Percentiles rank a stretch among this genome's conserved stretches.
Evolutionary conservation across 2,329 filamentous ascomycete genomes (phyloP).

Genomic region (Pyrenophora seminiperda): DNA sequence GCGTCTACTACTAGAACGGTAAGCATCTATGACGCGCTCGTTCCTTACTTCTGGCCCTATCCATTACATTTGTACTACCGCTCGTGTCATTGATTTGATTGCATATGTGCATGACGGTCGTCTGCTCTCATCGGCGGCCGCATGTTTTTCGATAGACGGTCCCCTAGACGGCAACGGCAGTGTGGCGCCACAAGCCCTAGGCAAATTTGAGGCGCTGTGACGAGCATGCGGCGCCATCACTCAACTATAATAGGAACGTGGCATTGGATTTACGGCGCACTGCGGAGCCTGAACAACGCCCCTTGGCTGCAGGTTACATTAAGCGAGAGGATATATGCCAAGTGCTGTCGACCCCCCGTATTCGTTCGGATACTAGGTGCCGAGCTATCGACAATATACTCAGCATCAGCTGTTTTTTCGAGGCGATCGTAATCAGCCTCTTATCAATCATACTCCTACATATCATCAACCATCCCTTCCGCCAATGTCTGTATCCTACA

Average conservation of each 20-base stretch:
- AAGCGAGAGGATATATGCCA: conserved; percentile 13
- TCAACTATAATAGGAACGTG: conserved; percentile 20
- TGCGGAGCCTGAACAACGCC: conserved; percentile 15
- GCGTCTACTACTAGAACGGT: conserved; percentile 11
- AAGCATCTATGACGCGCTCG: conserved; percentile 33
- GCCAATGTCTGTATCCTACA: no score
- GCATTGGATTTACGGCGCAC: conserved; percentile 20
- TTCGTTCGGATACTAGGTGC: conserved; percentile 13
- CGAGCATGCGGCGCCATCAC: conserved; percentile 15
- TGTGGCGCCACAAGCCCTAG: background rate
- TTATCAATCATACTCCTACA: background rate
- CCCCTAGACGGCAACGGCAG: background rate
- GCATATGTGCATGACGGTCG: background rate
- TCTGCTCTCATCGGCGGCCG: background rate
- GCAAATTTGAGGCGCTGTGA: conserved; percentile 7
- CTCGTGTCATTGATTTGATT: background rate
- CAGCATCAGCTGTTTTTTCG: conserved; percentile 1
- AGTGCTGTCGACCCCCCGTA: conserved; percentile 16
- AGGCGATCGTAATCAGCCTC: conserved; percentile 5
- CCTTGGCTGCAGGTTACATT: conserved; percentile 15
- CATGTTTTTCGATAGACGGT: background rate
- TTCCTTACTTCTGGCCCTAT: conserved; percentile 4
- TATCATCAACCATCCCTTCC: no score
- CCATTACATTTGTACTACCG: conserved; percentile 7
- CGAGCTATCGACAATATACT: conserved; percentile 11